Evolutionary conservation across 1,139 yeast species (phyloP).

Genomic region (Zygoascus hellenicus): DNA sequence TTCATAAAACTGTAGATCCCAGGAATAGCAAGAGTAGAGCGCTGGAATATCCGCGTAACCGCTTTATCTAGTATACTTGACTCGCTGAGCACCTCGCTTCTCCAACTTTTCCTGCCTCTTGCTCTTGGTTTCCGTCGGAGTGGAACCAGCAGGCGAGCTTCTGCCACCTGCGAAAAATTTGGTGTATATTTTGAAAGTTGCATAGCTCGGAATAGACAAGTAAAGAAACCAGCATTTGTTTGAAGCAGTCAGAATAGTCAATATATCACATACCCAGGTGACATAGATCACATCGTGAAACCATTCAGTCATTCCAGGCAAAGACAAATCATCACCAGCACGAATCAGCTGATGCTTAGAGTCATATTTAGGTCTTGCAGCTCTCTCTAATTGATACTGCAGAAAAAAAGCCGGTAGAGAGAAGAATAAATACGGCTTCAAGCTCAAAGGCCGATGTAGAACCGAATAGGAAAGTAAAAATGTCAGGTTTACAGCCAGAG

Average conservation of each 20-base stretch:
- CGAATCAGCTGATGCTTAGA: slow-evolving; percentile 40
- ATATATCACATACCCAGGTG: slow-evolving; percentile 56
- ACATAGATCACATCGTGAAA: slow-evolving; percentile 69
- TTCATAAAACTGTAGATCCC: too few relatives aligned
- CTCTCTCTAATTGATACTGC: slow-evolving; percentile 53
- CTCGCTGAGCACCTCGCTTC: slow-evolving; percentile 41
- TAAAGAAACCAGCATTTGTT: slow-evolving; percentile 60
- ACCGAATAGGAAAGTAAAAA: slow-evolving; percentile 39
- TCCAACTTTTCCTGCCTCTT: slow-evolving; percentile 52
- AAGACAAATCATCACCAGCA: slow-evolving; percentile 62
- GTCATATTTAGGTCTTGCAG: slow-evolving; percentile 59
- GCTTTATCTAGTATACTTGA: slow-evolving; percentile 13
- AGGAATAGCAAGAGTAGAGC: too few relatives aligned
- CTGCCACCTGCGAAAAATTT: slow-evolving; percentile 18
- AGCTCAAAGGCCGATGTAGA: slow-evolving; percentile 50
- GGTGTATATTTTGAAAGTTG: slow-evolving; percentile 46
- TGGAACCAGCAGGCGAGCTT: slow-evolving; percentile 9
- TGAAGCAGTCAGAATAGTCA: slow-evolving; percentile 51
- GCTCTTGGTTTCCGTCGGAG: slow-evolving; percentile 32
- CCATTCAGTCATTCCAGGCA: slow-evolving; percentile 68
- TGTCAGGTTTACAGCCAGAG: slow-evolving; percentile 42
- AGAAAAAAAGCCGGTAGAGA: slow-evolving; percentile 53
- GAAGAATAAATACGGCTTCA: slow-evolving; percentile 49
- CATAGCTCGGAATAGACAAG: slow-evolving; percentile 46
- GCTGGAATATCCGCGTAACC: neutral